Conservation (phyloP, 2,329 filamentous ascomycete species). For the Emergomyces orientalis region DNA sequence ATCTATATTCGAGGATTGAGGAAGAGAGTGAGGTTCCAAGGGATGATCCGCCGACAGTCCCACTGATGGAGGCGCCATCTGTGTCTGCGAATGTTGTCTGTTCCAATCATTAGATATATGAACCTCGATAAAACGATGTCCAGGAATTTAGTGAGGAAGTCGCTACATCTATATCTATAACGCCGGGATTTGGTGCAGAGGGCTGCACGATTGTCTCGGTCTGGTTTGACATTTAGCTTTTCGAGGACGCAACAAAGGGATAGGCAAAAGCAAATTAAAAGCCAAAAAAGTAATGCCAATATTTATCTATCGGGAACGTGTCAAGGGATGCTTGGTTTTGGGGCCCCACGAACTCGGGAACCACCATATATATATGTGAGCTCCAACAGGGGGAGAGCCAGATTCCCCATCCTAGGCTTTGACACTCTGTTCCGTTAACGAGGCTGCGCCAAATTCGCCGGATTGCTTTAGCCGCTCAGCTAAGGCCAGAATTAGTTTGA, state of each 20-base stretch:
- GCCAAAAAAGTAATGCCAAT: not conserved
- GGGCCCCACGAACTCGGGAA: not conserved
- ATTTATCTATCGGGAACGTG: not conserved
- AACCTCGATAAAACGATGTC: not conserved
- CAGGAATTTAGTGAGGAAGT: not conserved
- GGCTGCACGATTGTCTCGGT: not conserved
- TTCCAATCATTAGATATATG: not conserved
- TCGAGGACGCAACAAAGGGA: not conserved
- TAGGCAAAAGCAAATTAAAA: not conserved
- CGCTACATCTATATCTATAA: not conserved
- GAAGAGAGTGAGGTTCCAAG: not conserved
- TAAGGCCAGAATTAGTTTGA: not conserved
- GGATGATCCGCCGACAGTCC: not conserved
- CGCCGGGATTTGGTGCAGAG: not conserved
- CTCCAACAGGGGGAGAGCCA: not conserved
- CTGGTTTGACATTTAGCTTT: not conserved
- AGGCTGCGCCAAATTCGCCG: not conserved
- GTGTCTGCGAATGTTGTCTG: not conserved
- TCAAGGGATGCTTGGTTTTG: not conserved
- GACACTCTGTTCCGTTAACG: not conserved
- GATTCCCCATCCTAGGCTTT: not conserved
- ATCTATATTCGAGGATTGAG: not conserved
- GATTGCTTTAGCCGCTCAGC: not conserved
- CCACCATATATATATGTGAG: not conserved
- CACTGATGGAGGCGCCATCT: not conserved